These are phyloP conservation scores for Phascolomyces articulosus DNA, from an alignment of 371 early-diverging fungal species.

Conservation along the genomic window DNA sequence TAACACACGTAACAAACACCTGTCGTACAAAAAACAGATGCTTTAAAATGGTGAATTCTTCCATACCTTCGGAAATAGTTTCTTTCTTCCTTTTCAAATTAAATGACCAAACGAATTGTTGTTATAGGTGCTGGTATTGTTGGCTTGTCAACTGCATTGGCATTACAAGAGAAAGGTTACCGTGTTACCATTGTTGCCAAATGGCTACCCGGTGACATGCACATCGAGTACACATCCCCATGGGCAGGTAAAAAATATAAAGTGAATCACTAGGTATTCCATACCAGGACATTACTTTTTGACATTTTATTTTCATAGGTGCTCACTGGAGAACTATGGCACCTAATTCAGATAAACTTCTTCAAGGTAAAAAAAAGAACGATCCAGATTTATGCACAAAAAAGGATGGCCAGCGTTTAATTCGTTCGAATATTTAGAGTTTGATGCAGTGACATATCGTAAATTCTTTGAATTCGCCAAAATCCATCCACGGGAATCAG, in stretches of 20 bases:
- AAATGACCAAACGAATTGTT: constrained; percentile 26
- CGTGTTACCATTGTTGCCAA: constrained; percentile 61
- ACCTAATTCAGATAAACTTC: constrained; percentile 31
- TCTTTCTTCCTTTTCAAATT: neutral
- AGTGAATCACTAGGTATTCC: too few species aligned
- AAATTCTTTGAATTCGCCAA: constrained; percentile 46
- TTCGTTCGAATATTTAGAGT: constrained; percentile 26
- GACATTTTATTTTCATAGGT: constrained; percentile 17
- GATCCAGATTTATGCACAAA: neutral
- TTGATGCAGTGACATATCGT: constrained; percentile 48
- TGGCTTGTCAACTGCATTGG: constrained; percentile 70
- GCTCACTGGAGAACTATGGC: constrained; percentile 81
- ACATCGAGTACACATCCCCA: constrained; percentile 71
- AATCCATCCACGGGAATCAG: constrained; percentile 33
- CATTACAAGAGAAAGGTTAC: constrained; percentile 55
- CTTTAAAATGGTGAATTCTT: too few species aligned
- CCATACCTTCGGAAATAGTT: too few species aligned
- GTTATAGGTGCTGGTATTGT: constrained; percentile 80
- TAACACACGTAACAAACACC: too few species aligned
- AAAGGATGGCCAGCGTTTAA: neutral
- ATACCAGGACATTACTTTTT: neutral
- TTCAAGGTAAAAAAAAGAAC: constrained; percentile 39
- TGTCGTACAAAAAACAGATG: too few species aligned
- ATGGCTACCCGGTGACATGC: constrained; percentile 55
- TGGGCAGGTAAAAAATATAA: constrained; percentile 57